Evolutionary conservation across 345 rosid species (phyloP).

Genomic region (Dimocarpus longan): DNA sequence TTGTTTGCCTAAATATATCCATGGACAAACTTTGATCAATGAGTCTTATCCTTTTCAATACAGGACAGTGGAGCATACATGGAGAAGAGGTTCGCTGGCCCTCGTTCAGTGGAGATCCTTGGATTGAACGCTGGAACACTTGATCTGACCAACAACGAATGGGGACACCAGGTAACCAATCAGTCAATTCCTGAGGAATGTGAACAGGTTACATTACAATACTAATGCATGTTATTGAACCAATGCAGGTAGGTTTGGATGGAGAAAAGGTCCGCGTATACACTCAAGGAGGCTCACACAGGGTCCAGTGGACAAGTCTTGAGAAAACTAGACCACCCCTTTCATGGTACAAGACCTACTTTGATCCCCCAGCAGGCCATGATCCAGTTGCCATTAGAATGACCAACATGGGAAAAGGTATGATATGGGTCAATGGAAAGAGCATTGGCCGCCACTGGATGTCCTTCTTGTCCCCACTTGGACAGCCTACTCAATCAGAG

Average conservation of each 20-base stretch:
- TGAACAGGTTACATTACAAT: no score
- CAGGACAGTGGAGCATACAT: constrained; percentile 93
- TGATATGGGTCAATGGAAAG: constrained; percentile 86
- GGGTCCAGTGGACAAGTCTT: constrained; percentile 49
- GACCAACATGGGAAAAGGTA: constrained; percentile 73
- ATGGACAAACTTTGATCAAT: background rate
- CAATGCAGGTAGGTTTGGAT: constrained; percentile 56
- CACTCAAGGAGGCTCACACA: constrained; percentile 53
- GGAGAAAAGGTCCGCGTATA: constrained; percentile 54
- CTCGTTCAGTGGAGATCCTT: constrained; percentile 55
- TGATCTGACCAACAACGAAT: constrained; percentile 59
- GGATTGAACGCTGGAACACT: constrained; percentile 82
- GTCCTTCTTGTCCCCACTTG: constrained; percentile 68
- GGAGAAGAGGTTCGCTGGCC: constrained; percentile 81
- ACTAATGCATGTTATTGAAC: no score
- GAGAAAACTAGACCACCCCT: constrained; percentile 42
- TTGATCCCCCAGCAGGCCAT: constrained; percentile 69
- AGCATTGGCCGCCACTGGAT: constrained; percentile 87
- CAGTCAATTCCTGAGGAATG: background rate
- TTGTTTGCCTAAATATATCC: background rate
- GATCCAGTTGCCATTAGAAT: constrained; percentile 58
- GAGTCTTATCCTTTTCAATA: background rate
- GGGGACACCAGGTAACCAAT: constrained; percentile 72
- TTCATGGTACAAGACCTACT: constrained; percentile 80
- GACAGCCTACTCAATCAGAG: constrained; percentile 68